Conservation (phyloP, 345 rosid genomes). For the Citrus trifoliata region DNA sequence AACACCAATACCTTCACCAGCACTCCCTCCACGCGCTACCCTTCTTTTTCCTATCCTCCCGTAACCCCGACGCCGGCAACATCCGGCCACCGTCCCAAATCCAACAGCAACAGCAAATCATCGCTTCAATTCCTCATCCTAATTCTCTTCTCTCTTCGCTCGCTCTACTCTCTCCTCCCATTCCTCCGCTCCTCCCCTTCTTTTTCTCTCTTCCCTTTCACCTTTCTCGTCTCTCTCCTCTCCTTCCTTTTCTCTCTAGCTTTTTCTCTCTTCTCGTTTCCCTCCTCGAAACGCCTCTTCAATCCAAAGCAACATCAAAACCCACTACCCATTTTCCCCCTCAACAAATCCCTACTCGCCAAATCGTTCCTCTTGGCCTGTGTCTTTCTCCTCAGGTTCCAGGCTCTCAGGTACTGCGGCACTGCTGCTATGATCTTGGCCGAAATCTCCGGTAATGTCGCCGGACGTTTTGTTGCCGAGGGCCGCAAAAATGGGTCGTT, state of each 20-base stretch:
- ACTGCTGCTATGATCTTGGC: constrained; percentile 94
- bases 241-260: constrained; percentile 36
- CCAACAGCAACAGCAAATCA: constrained; percentile 27
- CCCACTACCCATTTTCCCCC: constrained; percentile 23
- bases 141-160: constrained; percentile 51
- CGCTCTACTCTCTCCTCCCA: constrained; percentile 56
- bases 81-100: constrained; percentile 38
- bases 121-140: constrained; percentile 47
- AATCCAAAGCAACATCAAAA: constrained; percentile 22
- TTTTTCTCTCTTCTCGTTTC: constrained; percentile 25
- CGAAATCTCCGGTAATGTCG: constrained; percentile 72
- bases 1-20: constrained; percentile 1
- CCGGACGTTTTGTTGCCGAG: constrained; percentile 51
- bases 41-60: constrained; percentile 32
- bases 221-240: constrained; percentile 38
- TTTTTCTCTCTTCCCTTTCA: constrained; percentile 51
- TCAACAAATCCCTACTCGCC: constrained; percentile 43
- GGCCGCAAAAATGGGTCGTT: constrained; percentile 16
- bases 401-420: constrained; percentile 87
- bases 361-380: constrained; percentile 57
- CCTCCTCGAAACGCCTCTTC: constrained; percentile 23
- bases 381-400: constrained; percentile 79
- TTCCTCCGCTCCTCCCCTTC: constrained; percentile 54
- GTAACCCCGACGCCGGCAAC: constrained; percentile 71
- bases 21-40: constrained; percentile 29